Percentiles rank a stretch among this genome's conserved stretches.
phyloP scores from a whole-genome alignment of 306 rosid species.

The Pyrus pyrifolia region DNA sequence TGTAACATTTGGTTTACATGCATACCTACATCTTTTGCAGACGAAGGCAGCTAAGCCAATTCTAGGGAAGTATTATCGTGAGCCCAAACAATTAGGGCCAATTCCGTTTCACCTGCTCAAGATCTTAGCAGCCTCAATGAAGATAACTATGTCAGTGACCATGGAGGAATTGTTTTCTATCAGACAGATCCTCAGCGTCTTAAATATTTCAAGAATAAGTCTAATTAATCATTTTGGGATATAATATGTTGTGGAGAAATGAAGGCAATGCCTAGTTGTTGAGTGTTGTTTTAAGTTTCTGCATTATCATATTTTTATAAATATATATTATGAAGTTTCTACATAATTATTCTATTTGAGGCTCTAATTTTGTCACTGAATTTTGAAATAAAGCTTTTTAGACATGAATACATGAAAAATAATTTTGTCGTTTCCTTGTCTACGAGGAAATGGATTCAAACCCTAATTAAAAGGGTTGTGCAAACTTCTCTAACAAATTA shows the following conservation, averaged over 20 bases:
- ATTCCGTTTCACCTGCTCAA: constrained; percentile 53
- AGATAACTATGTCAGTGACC: constrained; percentile 65
- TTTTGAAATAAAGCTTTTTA: background rate
- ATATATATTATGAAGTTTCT: background rate
- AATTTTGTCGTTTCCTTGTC: background rate
- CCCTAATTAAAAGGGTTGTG: too few species aligned
- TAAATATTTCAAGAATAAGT: constrained; percentile 11
- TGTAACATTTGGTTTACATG: background rate
- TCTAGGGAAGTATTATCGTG: constrained; percentile 70
- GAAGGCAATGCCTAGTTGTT: background rate
- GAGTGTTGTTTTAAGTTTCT: background rate
- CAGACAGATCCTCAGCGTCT: background rate
- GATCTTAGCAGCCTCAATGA: constrained; percentile 47
- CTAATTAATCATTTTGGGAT: constrained; percentile 7
- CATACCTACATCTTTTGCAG: constrained; percentile 13
- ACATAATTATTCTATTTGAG: background rate
- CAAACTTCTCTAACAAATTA: background rate
- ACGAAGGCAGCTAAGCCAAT: constrained; percentile 62
- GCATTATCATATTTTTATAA: background rate
- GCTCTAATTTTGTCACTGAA: background rate
- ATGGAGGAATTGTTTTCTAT: background rate
- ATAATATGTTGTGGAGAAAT: background rate
- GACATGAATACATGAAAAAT: background rate
- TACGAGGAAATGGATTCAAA: too few species aligned
- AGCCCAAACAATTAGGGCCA: constrained; percentile 72